phyloP scores from a whole-genome alignment of 176 grass and related monocot genomes.

The Lolium rigidum region DNA sequence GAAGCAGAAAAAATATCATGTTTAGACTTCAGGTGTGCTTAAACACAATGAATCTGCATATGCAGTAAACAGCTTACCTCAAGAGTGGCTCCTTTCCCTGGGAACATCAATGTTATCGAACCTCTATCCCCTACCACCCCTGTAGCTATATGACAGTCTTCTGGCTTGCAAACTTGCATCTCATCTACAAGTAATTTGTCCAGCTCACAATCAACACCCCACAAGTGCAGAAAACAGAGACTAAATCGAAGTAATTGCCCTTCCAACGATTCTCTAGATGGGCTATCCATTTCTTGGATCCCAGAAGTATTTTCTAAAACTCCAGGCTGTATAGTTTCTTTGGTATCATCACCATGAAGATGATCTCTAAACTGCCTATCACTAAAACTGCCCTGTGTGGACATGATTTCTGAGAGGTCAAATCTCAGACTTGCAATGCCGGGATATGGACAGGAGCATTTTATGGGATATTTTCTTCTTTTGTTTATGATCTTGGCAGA shows the following conservation, averaged over 20 bases:
- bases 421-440: slow-evolving; percentile 90
- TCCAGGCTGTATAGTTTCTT: slow-evolving; percentile 33
- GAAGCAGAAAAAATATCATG: slow-evolving; percentile 54
- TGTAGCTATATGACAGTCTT: slow-evolving; percentile 78
- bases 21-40: slow-evolving; percentile 33
- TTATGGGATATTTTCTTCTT: slow-evolving; percentile 75
- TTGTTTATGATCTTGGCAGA: slow-evolving; percentile 41
- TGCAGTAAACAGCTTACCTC: slow-evolving; percentile 62
- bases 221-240: slow-evolving; percentile 97
- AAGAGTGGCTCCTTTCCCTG: slow-evolving; percentile 79
- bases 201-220: slow-evolving; percentile 84
- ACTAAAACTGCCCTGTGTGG: slow-evolving; percentile 48
- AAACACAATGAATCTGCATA: slow-evolving; percentile 23
- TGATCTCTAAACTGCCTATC: slow-evolving; percentile 52
- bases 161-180: slow-evolving; percentile 96
- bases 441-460: slow-evolving; percentile 86
- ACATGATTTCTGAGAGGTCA: slow-evolving; percentile 90
- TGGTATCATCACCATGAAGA: slow-evolving; percentile 50
- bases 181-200: slow-evolving; percentile 88
- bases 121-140: slow-evolving; percentile 89
- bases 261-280: slow-evolving; percentile 83
- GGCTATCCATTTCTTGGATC: slow-evolving; percentile 63
- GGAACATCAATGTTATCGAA: slow-evolving; percentile 86
- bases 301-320: slow-evolving; percentile 42
- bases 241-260: slow-evolving; percentile 85